Base-by-base conservation (phyloP, 345 rosid species). In the Arabidopsis suecica region DNA sequence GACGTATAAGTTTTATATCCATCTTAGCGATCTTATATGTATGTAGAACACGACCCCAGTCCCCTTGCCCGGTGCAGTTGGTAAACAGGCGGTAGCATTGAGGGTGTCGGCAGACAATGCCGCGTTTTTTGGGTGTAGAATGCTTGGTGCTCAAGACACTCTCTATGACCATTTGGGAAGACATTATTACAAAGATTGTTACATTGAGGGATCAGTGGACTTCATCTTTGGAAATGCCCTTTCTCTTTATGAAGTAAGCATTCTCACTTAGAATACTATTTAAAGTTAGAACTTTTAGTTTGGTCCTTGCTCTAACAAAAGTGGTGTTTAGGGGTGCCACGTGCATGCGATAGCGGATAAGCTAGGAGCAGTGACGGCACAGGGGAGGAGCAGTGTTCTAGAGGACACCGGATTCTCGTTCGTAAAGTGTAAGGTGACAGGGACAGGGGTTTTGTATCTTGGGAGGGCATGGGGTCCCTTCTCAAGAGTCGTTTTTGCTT, bases 391-490 rank as follows among this genome's bases (percentile, higher is more conserved):
- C 44, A 95, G 93, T 65, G 72, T 87, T 34, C 6, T 95, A 70
- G 96, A 95, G 5, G 99, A 95, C 89, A 95, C 99, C 6, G 99
- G 97, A 13, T 95, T 95, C 88, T 95, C 99, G 1, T 95, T 95
- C 48, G 88, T 95, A 33, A 88, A 89, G 70, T 92, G 99, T 68
- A 90, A 90, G 80, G 93, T 95, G 82, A 95, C 99, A 66, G 99
- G 97, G 5, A 92, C 99, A 0, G 99, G 99, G 10, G 99, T 91
- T 2, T 86, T 95, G 5, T 95, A 86, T 69, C 86, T 95, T 11
- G 99, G 99, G 3, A 83, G 99, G 70, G 97, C 99, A 3, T 95
- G 99, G 99, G 97, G 99, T 36, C 93, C 99, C 16, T 95, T 95
- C 78, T 95, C 99, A 3, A 84, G 99, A 63, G 99, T 95, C 1